Evolutionary conservation across 169 alveolate species (phyloP).

Genomic region (Plasmodium reichenowi): DNA sequence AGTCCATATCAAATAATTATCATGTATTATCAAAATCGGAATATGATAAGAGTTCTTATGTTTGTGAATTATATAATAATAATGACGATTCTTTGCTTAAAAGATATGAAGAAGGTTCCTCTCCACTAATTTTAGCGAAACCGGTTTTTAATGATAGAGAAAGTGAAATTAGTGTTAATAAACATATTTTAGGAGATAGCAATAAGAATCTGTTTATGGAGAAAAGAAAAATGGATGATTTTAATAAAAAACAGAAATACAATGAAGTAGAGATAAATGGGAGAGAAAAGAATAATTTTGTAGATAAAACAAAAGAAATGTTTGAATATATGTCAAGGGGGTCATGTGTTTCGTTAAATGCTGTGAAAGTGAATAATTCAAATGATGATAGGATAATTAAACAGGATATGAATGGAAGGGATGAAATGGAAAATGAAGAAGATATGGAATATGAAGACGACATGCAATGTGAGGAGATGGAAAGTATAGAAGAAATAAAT

Average conservation of each 20-base stretch:
- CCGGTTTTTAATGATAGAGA: constrained; percentile 40
- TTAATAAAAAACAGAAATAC: neutral
- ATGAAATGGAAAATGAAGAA: constrained; percentile 1
- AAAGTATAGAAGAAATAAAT: neutral
- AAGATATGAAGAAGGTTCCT: constrained; percentile 67
- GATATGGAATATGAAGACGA: neutral
- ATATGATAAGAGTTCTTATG: constrained; percentile 8
- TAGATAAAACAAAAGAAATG: constrained; percentile 1
- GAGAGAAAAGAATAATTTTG: neutral
- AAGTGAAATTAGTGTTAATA: constrained; percentile 63
- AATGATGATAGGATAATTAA: neutral
- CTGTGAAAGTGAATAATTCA: constrained; percentile 4
- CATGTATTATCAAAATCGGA: neutral
- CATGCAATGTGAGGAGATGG: neutral
- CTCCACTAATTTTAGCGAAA: constrained; percentile 68
- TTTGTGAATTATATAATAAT: constrained; percentile 25
- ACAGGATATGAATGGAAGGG: neutral
- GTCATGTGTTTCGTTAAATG: neutral
- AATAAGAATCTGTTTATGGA: constrained; percentile 3
- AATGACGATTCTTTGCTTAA: constrained; percentile 64
- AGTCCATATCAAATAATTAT: constrained; percentile 18
- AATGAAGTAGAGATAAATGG: neutral
- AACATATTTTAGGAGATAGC: constrained; percentile 12
- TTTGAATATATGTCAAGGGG: neutral
- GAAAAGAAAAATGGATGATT: constrained; percentile 3